phyloP scores from a whole-genome alignment of 1,284 basidiomycete genomes.

The Apiotrichum porosum region DNA sequence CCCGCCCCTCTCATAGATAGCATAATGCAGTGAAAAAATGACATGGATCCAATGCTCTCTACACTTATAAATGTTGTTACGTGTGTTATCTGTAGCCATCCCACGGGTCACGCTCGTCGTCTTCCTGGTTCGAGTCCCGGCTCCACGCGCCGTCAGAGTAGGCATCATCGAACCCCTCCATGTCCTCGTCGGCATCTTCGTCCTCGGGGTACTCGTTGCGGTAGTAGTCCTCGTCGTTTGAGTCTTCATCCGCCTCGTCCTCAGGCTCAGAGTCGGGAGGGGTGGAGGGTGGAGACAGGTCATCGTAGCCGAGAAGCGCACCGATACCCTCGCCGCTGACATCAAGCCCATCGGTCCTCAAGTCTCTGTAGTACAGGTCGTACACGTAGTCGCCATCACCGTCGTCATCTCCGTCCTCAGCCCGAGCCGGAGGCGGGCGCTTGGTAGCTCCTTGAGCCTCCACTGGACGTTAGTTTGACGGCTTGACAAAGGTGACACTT shows the following conservation, averaged over 20 bases:
- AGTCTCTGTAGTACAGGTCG: constrained; percentile 48
- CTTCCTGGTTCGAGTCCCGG: constrained; percentile 22
- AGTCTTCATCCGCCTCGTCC: constrained; percentile 50
- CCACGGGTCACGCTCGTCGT: constrained; percentile 30
- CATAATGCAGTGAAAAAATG: constrained; percentile 5
- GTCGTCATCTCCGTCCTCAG: constrained; percentile 3
- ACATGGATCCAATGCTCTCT: background rate
- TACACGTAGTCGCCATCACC: constrained; percentile 49
- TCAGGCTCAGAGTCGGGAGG: constrained; percentile 42
- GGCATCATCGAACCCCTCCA: constrained; percentile 36
- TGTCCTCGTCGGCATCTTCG: constrained; percentile 48
- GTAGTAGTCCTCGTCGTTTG: constrained; percentile 50
- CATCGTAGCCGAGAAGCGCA: constrained; percentile 37
- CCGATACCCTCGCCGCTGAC: constrained; percentile 8
- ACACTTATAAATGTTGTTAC: background rate
- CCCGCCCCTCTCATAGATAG: background rate
- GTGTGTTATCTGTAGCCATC: constrained; percentile 23
- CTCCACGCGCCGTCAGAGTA: constrained; percentile 29
- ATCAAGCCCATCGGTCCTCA: background rate
- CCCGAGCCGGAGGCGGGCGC: background rate
- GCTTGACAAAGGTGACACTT: constrained; percentile 17
- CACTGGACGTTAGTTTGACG: constrained; percentile 14
- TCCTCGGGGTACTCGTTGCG: constrained; percentile 51
- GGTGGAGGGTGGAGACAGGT: constrained; percentile 35
- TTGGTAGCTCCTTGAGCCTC: constrained; percentile 9